Conservation (phyloP, 768 basidiomycete species). For the Russula ochroleuca region DNA sequence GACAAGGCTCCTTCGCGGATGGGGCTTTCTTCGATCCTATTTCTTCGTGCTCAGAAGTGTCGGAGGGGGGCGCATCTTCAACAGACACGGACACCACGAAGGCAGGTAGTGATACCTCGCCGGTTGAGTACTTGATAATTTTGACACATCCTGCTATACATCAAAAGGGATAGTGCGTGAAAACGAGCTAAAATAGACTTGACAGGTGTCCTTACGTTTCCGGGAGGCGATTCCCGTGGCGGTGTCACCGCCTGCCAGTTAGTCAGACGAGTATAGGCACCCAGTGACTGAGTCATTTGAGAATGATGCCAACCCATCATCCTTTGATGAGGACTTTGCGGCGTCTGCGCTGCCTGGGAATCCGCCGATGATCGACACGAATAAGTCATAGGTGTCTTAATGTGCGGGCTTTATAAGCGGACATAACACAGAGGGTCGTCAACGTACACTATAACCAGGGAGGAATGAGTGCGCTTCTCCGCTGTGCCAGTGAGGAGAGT, state of each 20-base stretch:
- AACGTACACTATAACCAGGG: too few relatives aligned
- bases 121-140: fast-evolving
- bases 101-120: neutral
- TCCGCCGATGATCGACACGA: too few relatives aligned
- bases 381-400: too few relatives aligned
- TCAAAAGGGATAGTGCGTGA: neutral
- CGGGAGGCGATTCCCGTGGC: neutral
- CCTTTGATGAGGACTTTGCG: neutral
- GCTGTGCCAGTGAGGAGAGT: too few relatives aligned
- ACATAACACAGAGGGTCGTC: too few relatives aligned
- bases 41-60: neutral
- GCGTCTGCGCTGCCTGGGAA: too few relatives aligned
- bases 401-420: too few relatives aligned
- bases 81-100: too few relatives aligned
- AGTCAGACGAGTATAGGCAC: neutral
- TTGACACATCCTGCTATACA: neutral
- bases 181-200: too few relatives aligned
- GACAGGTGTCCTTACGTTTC: neutral
- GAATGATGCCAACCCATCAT: neutral
- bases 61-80: neutral
- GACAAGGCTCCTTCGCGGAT: neutral
- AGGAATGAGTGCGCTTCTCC: too few relatives aligned
- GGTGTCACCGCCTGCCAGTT: neutral
- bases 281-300: neutral
- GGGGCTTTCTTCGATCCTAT: neutral